A percentile compares a stretch with the other conserved stretches of the same genome.
Conservation (phyloP, 768 basidiomycete species). For the Ramaria rubella region DNA sequence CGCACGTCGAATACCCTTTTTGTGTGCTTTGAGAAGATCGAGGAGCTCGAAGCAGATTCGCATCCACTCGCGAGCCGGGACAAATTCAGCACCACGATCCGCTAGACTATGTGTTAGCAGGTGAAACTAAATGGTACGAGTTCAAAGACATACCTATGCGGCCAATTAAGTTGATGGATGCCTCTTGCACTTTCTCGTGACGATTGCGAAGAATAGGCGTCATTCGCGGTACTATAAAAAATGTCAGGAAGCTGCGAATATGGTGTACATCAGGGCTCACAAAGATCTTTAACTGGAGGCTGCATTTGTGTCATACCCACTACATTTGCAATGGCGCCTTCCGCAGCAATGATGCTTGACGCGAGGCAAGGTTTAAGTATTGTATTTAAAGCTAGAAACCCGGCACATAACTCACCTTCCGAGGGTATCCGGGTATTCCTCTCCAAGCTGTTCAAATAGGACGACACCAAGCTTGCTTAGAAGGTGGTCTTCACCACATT, state of each 20-base stretch:
- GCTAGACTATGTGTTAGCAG: slow-evolving; percentile 36
- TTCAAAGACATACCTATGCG: slow-evolving; percentile 61
- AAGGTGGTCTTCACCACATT: slow-evolving; percentile 94
- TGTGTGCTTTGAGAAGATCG: slow-evolving; percentile 96
- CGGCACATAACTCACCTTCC: slow-evolving; percentile 42
- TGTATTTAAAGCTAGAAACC: not conserved
- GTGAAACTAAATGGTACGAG: not conserved
- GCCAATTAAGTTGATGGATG: slow-evolving; percentile 98
- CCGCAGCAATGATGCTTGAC: slow-evolving; percentile 92
- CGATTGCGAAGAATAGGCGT: slow-evolving; percentile 99
- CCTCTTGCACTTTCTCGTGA: slow-evolving; percentile 99
- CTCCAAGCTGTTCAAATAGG: slow-evolving; percentile 96
- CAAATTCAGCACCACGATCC: slow-evolving; percentile 98
- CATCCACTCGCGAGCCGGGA: slow-evolving; percentile 99
- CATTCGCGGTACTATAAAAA: slow-evolving; percentile 85
- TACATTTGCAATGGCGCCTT: slow-evolving; percentile 97
- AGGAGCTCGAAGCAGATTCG: slow-evolving; percentile 98
- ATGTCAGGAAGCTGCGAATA: slow-evolving; percentile 8
- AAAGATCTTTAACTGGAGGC: slow-evolving; percentile 96
- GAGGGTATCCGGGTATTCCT: slow-evolving; percentile 98
- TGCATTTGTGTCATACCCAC: slow-evolving; percentile 99
- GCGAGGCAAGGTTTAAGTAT: not conserved
- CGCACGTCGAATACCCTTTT: slow-evolving; percentile 97
- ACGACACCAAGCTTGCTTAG: slow-evolving; percentile 95
- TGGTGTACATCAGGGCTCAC: slow-evolving; percentile 46